Base-by-base conservation (phyloP, 2,329 filamentous ascomycete species). In the Aureobasidium sp. region DNA sequence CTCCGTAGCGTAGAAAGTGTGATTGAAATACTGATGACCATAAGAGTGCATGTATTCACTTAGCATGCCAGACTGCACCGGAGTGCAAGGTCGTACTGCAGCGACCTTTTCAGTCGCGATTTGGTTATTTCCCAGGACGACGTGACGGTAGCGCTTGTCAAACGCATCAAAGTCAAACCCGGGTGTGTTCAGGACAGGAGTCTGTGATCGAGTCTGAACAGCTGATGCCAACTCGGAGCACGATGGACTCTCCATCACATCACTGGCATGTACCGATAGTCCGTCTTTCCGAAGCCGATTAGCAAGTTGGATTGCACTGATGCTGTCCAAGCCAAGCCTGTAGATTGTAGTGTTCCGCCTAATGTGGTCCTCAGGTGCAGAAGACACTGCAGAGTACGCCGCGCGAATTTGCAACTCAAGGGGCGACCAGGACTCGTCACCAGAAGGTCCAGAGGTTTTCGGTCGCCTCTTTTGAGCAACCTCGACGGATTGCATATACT, bases 301-400 rank as follows among this genome's bases (percentile, higher is more conserved):
- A 0, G 90, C 89, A 10, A 96, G 78, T 68, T 96, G 91, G 17
- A 84, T 79, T 0, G 90, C 89, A 62, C 88, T 92, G 67, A 97
- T 94, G 69, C 92, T 96, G 72, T 96, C 92, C 3, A 96, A 76
- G 0, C 93, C 93, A n/a, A 96, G 81, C 61, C 88, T 85, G 67
- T 93, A 95, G 51, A 97, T 90, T 0, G 89, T 90, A 0, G 84
- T 90, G 10, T 80, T 69, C 13, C 78, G 79, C 3, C 70, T 67
- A 49, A 96, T 85, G 0, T 74, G 75, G 0, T 77, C 67, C 1
- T 69, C 60, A 0, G 81, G 70, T 4, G 81, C 72, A 1, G 77
- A 74, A 0, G 87, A 84, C 25, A 94, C 77, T 7, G 74, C 74
- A 0, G 83, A 78, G 19, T 92, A 71, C 0, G 84, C 75, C 0